Evolutionary conservation across 257 asterid species (phyloP).

Genomic region (Ophiorrhiza pumila): DNA sequence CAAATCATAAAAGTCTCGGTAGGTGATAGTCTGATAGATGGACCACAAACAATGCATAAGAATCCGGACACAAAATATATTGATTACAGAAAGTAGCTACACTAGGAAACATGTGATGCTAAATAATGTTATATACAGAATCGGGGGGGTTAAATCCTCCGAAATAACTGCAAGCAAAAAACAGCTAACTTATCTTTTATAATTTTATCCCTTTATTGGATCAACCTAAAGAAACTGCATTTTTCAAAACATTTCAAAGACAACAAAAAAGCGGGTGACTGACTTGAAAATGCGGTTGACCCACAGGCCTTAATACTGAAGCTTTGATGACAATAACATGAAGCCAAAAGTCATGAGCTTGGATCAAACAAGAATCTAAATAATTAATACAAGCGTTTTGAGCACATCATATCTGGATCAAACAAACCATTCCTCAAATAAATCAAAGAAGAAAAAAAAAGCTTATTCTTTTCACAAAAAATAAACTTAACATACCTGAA

Average conservation of each 20-base stretch:
- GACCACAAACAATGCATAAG: not conserved
- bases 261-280: not conserved
- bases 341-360: not conserved
- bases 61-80: not conserved
- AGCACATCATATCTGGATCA: not conserved
- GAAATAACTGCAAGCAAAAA: not conserved
- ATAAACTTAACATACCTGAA: constrained; percentile 50
- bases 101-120: not conserved
- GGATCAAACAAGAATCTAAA: not conserved
- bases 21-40: not conserved
- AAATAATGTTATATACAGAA: not conserved
- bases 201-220: not conserved
- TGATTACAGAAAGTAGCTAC: too few species aligned
- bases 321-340: not conserved
- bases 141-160: not conserved
- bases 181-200: not conserved
- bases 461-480: not conserved
- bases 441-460: constrained; percentile 1
- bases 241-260: not conserved
- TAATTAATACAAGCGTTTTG: not conserved
- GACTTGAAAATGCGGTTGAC: not conserved
- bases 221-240: too few species aligned
- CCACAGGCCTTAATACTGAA: not conserved
- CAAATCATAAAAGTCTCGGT: too few species aligned
- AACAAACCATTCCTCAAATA: constrained; percentile 3